Conservation (phyloP, 768 basidiomycete genomes). For the Lentinula lateritia region DNA sequence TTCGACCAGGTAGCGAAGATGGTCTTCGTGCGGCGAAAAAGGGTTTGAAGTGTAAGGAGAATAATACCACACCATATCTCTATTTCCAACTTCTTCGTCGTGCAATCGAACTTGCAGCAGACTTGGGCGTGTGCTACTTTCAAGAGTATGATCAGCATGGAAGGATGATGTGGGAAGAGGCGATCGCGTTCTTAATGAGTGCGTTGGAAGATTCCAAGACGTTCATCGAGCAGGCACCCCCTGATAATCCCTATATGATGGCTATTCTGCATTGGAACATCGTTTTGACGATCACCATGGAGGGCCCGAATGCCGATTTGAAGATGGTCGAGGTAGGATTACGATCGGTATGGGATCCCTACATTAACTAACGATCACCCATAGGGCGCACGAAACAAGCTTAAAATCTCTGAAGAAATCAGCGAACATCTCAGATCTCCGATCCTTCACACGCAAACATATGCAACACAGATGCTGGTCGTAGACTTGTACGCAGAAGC, state of each 20-base stretch:
- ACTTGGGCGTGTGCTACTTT: conserved; percentile 37
- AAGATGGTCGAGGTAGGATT: neutral
- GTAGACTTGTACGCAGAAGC: neutral
- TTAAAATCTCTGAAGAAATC: neutral
- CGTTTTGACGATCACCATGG: conserved; percentile 39
- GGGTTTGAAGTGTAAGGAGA: conserved; percentile 49
- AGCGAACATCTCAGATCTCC: neutral
- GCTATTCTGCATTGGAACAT: conserved; percentile 56
- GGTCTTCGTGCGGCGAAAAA: conserved; percentile 62
- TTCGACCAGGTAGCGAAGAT: conserved; percentile 40
- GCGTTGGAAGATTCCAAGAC: conserved; percentile 56
- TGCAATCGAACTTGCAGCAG: conserved; percentile 53
- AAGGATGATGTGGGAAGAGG: conserved; percentile 49
- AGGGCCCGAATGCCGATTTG: conserved; percentile 25
- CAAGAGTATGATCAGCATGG: neutral
- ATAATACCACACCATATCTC: conserved; percentile 45
- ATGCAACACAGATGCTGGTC: neutral
- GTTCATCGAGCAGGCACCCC: conserved; percentile 51
- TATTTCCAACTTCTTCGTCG: conserved; percentile 52
- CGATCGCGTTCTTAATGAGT: conserved; percentile 52
- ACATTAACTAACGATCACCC: too few species aligned
- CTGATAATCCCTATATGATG: conserved; percentile 57
- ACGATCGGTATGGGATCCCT: neutral
- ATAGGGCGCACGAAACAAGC: neutral
- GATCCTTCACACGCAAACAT: neutral